Base-by-base conservation (phyloP, 768 basidiomycete genomes). In the Lepiota subincarnata region DNA sequence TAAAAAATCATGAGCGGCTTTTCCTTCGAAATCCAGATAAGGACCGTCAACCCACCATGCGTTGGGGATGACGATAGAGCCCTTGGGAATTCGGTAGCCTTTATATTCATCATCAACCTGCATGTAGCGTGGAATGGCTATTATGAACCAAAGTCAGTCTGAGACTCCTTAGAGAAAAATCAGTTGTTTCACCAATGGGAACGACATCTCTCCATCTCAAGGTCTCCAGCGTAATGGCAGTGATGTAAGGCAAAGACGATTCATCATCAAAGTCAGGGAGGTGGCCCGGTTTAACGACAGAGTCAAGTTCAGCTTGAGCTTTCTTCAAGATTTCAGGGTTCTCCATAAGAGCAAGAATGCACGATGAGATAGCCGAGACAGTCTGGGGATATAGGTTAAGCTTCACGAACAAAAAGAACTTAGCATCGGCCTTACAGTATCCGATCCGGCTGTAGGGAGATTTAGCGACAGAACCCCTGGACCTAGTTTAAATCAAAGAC, bases 291-390 rank as follows among this genome's bases (percentile, higher is more conserved):
- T 68, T 66, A 5, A 71, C 37, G 7, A 71, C 66, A 20, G 58
- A 41, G 53, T 72, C 73, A 3, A 75, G 59, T 46, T 74, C 68
- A 3, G 39, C 56, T 46, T 73, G 72, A 2, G 70, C 71, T 41
- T 61, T 68, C 34, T 56, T 58, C 7, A 69, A 59, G 7, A 66
- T 63, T 4, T 70, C 63, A 1, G 68, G 71, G 41, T 66, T 53
- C 10, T 64, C 53, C 0, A 67, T 55, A 48, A 73, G 66, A 3
- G 60, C 64, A 2, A 72, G 50, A 36, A 74, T 64, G 53, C 71
- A 72, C 0, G 60, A 64, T 10, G 57, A 54, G 12, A 71, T 56
- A 0, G 62, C 58, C 14, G 66, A 57, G 12, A 69, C 62, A 0
- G 69, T 66, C 68, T 66, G 39, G 0, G 8, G 20, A 12, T 7